Evolutionary conservation across 768 basidiomycete genomes (phyloP), one percentile per base, ranked within the genome.

Genomic region (Amanita molliuscula): DNA sequence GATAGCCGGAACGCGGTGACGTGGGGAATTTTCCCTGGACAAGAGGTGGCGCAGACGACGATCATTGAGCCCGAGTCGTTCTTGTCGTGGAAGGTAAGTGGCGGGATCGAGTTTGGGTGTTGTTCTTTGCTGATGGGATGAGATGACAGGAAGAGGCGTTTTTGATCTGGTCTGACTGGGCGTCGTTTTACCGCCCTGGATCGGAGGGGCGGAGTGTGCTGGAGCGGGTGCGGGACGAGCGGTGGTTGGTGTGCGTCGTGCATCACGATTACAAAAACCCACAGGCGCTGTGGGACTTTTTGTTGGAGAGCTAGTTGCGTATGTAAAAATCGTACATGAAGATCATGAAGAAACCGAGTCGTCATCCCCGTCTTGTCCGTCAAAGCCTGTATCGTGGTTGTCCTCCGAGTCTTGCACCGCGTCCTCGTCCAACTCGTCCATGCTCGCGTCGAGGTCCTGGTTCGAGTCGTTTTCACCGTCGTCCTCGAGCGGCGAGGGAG

Each of bases 1-100:
- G 81, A 78, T 29, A 85, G 80, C 11, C 78, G 88, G 50, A 97
- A 97, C 64, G 94, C 93, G 0, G 96, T 99, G 6, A 99, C 96
- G 1, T 99, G 96, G 96, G 96, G 94, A 50, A 84, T 98, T 5
- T 99, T 99, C 64, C 90, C 93, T 0, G 96, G 91, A 0, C 88
- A 96, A 61, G 96, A 99, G 65, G 85, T 99, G 41, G 79, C 84
- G 1, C 95, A 97, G 60, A 89, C 95, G 4, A 99, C 96, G 0
- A 92, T 98, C 56, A 98, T 99, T 31, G 96, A 97, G 61, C 79
- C 79, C 44, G 86, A 92, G 61, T 95, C 91, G 11, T 99, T 99
- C 73, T 67, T 89, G 31, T 84, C 91, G 0, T 99, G 96, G 96
- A 97, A 94, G 84, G 95, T 93, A 41, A 42, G 20, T 18, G 5